Base-by-base conservation (phyloP, 2,329 filamentous ascomycete species). In the Apiospora malaysiana region DNA sequence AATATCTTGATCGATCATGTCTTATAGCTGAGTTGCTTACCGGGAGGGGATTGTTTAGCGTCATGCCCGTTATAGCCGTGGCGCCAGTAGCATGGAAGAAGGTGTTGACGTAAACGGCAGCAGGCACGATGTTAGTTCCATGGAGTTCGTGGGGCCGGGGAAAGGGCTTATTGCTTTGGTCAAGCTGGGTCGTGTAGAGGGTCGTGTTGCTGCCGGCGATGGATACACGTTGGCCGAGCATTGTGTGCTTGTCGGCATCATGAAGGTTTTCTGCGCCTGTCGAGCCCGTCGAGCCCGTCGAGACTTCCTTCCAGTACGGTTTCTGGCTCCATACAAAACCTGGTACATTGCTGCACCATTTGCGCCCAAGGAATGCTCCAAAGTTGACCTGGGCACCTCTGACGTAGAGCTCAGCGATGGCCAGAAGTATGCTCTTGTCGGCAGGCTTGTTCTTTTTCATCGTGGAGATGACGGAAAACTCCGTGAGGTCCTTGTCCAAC, bases 101-200 rank as follows among this genome's bases (percentile, higher is more conserved):
- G 12, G 73, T 84, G 72, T 84, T 84, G 63, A 84, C 75, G 32
- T 82, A 76, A 2, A 80, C 79, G 4, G 82, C 83, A 5, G 82
- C 83, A 2, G 83, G 83, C 8, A 84, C 77, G 45, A 85, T 84
- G 71, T 84, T 82, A 1, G 82, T 82, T 4, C 81, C 82, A 59
- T 81, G 77, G 1, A 85, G 75, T 12, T 79, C 81, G 73, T 85
- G 82, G 27, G 70, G 78, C 2, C 81, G 76, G 6, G 83, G 83
- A 73, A 84, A 84, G 0, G 83, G 83, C 69, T 83, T 84, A 0
- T 72, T 79, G 18, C 78, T 76, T 5, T 81, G 75, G 68, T 83
- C 78, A 3, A 85, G 72, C 4, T 71, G 76, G 0, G 81, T 84
- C 0, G 77, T 78, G 76, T 78, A 83, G 0, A 82, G 72, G 0